These are phyloP conservation scores for Thelephora aurantiotincta DNA, from an alignment of 768 basidiomycete genomes.

Conservation along the genomic window DNA sequence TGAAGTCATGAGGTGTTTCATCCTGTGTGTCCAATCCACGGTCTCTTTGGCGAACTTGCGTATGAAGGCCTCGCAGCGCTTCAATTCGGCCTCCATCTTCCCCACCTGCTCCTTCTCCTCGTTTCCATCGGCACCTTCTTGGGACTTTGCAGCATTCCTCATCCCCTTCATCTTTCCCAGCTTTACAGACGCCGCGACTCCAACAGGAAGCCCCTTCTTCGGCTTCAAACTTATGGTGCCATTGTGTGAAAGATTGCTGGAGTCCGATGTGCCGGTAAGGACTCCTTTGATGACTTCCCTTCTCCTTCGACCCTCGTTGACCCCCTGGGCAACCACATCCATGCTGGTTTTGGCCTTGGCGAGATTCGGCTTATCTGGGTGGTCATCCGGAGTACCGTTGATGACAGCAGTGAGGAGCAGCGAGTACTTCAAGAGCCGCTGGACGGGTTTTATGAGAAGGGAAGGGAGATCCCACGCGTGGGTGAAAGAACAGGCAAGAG, in stretches of 20 bases:
- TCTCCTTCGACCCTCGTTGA: conserved; percentile 67
- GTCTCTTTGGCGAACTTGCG: conserved; percentile 46
- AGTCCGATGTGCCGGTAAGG: conserved; percentile 20
- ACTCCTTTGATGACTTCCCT: conserved; percentile 73
- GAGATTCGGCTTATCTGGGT: conserved; percentile 51
- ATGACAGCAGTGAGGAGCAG: conserved; percentile 69
- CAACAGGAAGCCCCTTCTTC: conserved; percentile 26
- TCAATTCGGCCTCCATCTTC: conserved; percentile 39
- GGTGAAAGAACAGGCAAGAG: conserved; percentile 54
- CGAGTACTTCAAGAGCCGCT: conserved; percentile 88
- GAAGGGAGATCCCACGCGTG: conserved; percentile 91
- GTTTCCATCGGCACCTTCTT: conserved; percentile 22
- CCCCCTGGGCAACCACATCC: conserved; percentile 59
- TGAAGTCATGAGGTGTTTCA: conserved; percentile 31
- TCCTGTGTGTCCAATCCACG: conserved; percentile 47
- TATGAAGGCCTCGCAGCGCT: conserved; percentile 40
- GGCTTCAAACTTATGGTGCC: conserved; percentile 28
- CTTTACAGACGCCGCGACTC: conserved; percentile 41
- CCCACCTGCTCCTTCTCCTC: conserved; percentile 38
- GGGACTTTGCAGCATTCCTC: conserved; percentile 17
- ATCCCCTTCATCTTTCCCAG: conserved; percentile 47
- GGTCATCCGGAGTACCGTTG: conserved; percentile 55
- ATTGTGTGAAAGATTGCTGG: conserved; percentile 4
- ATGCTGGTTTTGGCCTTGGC: conserved; percentile 38
- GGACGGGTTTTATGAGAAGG: conserved; percentile 94